A percentile compares a stretch with the other conserved stretches of the same genome.
Conservation (phyloP, 331 rosid genomes). For the Telfairia occidentalis region DNA sequence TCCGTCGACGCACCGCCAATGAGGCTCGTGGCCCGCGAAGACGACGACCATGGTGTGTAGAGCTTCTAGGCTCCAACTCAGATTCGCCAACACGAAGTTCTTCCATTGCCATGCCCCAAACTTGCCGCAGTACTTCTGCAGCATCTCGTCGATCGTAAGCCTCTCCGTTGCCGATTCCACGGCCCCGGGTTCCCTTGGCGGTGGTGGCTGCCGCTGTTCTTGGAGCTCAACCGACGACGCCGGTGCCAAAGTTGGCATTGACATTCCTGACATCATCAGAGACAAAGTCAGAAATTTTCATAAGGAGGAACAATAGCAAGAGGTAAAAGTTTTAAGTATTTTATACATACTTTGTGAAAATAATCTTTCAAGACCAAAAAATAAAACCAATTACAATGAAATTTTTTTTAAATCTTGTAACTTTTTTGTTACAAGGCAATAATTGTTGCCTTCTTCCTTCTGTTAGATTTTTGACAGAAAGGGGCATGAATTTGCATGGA, state of each 20-base stretch:
- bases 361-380: too few relatives aligned
- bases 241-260: not conserved
- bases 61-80: conserved; percentile 76
- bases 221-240: not conserved
- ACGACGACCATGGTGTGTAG: conserved; percentile 87
- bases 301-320: too few relatives aligned
- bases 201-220: conserved; percentile 20
- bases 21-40: conserved; percentile 57
- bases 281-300: not conserved
- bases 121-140: conserved; percentile 52
- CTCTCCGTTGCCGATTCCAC: conserved; percentile 15
- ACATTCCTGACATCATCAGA: not conserved
- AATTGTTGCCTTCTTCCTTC: too few relatives aligned
- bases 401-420: too few relatives aligned
- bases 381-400: too few relatives aligned
- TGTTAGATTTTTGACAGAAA: too few relatives aligned
- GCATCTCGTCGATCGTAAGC: conserved; percentile 61
- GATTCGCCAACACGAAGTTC: conserved; percentile 56
- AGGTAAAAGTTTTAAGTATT: too few relatives aligned
- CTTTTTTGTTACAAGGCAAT: too few relatives aligned
- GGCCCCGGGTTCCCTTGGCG: not conserved
- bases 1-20: conserved; percentile 33
- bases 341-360: too few relatives aligned
- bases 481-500: too few relatives aligned
- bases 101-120: conserved; percentile 62